Evolutionary conservation across 2,329 filamentous ascomycete species (phyloP).

Genomic region (Emergomyces africanus): DNA sequence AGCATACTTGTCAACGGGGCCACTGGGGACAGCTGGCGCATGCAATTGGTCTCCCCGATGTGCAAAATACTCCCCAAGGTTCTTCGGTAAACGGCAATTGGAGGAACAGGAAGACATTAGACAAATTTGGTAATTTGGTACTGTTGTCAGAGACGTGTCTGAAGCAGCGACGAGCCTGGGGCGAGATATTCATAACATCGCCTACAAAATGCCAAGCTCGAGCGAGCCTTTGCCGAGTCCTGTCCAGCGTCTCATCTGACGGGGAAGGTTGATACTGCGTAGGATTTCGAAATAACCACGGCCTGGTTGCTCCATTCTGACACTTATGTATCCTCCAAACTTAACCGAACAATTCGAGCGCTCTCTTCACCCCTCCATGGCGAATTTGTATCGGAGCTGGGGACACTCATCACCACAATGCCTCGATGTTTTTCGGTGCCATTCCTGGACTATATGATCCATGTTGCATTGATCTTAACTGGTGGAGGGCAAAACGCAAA

Average conservation of each 20-base stretch:
- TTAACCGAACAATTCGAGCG: not conserved
- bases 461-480: not conserved
- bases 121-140: not conserved
- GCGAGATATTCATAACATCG: not conserved
- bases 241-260: not conserved
- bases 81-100: not conserved
- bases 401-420: not conserved
- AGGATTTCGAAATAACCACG: not conserved
- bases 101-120: not conserved
- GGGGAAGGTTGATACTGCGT: not conserved
- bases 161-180: not conserved
- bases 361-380: not conserved
- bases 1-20: not conserved
- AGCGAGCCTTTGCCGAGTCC: not conserved
- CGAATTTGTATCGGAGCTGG: not conserved
- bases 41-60: not conserved
- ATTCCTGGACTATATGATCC: not conserved
- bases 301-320: not conserved
- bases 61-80: not conserved
- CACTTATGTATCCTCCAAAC: not conserved
- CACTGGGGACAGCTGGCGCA: not conserved
- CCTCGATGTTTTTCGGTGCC: not conserved
- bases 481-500: not conserved
- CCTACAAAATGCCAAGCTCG: not conserved
- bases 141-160: not conserved